These are phyloP conservation scores for Gynochthodes officinalis DNA, from an alignment of 257 asterid genomes.

Conservation along the genomic window DNA sequence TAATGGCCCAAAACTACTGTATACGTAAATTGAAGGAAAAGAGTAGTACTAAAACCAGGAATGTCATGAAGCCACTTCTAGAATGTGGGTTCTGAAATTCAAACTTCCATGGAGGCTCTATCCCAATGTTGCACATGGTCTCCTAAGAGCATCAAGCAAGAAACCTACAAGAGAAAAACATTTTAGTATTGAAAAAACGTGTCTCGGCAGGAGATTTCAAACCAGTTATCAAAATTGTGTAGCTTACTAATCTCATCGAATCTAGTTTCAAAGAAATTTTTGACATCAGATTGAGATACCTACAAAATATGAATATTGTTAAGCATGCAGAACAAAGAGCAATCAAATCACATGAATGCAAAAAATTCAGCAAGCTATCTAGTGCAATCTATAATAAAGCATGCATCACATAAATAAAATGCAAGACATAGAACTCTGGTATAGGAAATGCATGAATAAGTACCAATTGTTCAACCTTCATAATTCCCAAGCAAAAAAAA, in stretches of 20 bases:
- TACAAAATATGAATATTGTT: too few relatives aligned
- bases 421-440: not conserved
- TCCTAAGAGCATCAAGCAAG: too few relatives aligned
- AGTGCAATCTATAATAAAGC: too few relatives aligned
- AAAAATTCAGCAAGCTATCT: not conserved
- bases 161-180: constrained; percentile 49
- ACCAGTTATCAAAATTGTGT: not conserved
- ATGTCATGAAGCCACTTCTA: too few relatives aligned
- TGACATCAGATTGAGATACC: constrained; percentile 80
- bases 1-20: too few relatives aligned
- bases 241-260: constrained; percentile 65
- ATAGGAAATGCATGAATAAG: not conserved
- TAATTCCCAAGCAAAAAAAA: too few relatives aligned
- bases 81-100: constrained; percentile 65
- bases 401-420: not conserved
- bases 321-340: not conserved
- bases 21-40: too few relatives aligned
- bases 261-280: constrained; percentile 73
- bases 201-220: constrained; percentile 9
- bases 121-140: constrained; percentile 72
- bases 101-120: constrained; percentile 70
- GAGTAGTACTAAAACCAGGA: too few relatives aligned
- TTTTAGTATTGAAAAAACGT: not conserved
- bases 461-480: too few relatives aligned
- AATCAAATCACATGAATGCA: not conserved